phyloP scores from a whole-genome alignment of 2,329 filamentous ascomycete species.

The Xylariaceae sp. region DNA sequence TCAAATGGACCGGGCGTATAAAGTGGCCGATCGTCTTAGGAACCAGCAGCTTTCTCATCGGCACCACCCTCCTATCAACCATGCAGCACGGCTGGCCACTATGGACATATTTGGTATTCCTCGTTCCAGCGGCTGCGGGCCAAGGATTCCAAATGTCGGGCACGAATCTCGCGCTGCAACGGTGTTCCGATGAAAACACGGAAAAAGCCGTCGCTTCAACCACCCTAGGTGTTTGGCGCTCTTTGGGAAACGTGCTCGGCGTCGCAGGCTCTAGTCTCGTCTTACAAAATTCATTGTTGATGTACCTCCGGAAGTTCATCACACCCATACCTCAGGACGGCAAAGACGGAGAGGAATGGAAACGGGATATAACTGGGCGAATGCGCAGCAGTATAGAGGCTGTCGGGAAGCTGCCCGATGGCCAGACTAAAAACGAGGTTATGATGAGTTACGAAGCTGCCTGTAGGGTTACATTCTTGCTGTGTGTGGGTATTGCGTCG shows the following conservation, averaged over 20 bases:
- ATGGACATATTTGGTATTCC: conserved; percentile 53
- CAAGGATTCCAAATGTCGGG: conserved; percentile 65
- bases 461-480: conserved; percentile 46
- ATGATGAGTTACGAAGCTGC: conserved; percentile 53
- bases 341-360: conserved; percentile 49
- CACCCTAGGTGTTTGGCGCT: conserved; percentile 70
- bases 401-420: conserved; percentile 42
- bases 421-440: conserved; percentile 50
- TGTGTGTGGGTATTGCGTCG: conserved; percentile 45
- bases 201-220: conserved; percentile 69
- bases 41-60: conserved; percentile 45
- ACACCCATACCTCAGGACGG: conserved; percentile 17
- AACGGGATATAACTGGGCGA: conserved; percentile 50
- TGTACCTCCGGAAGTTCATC: conserved; percentile 58
- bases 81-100: conserved; percentile 52
- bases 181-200: conserved; percentile 50
- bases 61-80: conserved; percentile 47
- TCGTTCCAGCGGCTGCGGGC: conserved; percentile 56
- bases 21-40: conserved; percentile 59
- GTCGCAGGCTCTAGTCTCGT: conserved; percentile 69
- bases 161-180: conserved; percentile 62
- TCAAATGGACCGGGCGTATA: conserved; percentile 57
- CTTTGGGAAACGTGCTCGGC: conserved; percentile 70
- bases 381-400: conserved; percentile 56
- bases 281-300: conserved; percentile 66